Percentiles rank a stretch among this genome's conserved stretches.
Conservation (phyloP, 805 yeast genomes). For the Yarrowia sp. region DNA sequence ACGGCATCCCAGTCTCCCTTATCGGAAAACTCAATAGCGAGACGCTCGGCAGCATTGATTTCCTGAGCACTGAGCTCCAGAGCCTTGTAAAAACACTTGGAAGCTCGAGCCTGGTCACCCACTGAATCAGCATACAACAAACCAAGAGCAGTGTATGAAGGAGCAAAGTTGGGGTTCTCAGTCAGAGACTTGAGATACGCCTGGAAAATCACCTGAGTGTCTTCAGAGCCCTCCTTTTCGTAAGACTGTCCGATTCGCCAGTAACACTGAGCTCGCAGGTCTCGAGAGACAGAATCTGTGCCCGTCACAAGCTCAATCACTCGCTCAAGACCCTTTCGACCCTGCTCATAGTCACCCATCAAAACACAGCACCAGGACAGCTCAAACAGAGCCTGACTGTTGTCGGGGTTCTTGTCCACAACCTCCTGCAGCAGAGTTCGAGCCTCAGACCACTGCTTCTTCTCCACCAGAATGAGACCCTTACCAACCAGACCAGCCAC, state of each 20-base stretch:
- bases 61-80: constrained; percentile 83
- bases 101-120: constrained; percentile 64
- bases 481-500: constrained; percentile 74
- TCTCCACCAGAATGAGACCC: constrained; percentile 71
- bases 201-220: constrained; percentile 53
- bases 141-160: constrained; percentile 82
- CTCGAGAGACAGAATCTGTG: constrained; percentile 51
- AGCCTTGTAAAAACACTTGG: constrained; percentile 84
- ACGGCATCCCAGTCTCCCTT: constrained; percentile 82
- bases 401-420: constrained; percentile 48
- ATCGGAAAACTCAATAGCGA: constrained; percentile 67
- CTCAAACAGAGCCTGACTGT: constrained; percentile 63
- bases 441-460: constrained; percentile 58
- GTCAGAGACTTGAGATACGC: constrained; percentile 58
- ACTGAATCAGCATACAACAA: constrained; percentile 59
- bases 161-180: constrained; percentile 62
- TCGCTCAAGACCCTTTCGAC: constrained; percentile 50
- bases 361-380: constrained; percentile 75
- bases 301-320: constrained; percentile 51
- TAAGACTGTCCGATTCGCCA: constrained; percentile 77
- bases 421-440: constrained; percentile 52
- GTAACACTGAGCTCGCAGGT: constrained; percentile 55
- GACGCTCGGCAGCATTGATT: constrained; percentile 64
- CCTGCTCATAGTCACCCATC: constrained; percentile 50
- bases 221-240: constrained; percentile 39